A percentile compares a stretch with the other conserved stretches of the same genome.
phyloP scores from a whole-genome alignment of 371 early-diverging fungal genomes.

The Mucor racemosus region DNA sequence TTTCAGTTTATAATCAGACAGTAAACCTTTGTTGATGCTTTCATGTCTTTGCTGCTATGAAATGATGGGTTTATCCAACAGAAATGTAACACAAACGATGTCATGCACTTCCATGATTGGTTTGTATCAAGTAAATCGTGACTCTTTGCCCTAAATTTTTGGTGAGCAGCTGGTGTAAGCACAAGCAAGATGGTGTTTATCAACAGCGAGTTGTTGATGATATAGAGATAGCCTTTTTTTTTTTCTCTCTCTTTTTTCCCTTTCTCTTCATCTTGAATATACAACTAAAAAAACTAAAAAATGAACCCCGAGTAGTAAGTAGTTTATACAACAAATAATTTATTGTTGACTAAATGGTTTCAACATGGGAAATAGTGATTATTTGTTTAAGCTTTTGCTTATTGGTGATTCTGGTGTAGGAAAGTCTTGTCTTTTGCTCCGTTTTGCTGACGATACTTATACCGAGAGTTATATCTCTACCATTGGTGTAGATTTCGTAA shows the following conservation, averaged over 20 bases:
- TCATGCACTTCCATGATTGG: constrained; percentile 3
- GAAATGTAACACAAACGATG: constrained; percentile 8
- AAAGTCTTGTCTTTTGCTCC: constrained; percentile 97
- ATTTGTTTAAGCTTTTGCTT: constrained; percentile 98
- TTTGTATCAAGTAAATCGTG: background rate
- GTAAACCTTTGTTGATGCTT: background rate
- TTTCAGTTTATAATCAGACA: background rate
- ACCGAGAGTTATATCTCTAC: constrained; percentile 98
- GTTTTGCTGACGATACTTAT: constrained; percentile 99
- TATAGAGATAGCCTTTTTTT: background rate
- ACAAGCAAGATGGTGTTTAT: constrained; percentile 9
- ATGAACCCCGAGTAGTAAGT: constrained; percentile 54
- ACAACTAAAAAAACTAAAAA: constrained; percentile 11
- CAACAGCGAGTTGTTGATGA: background rate
- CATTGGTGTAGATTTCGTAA: constrained; percentile 97
- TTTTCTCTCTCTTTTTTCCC: background rate
- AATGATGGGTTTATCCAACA: constrained; percentile 9
- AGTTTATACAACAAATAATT: background rate
- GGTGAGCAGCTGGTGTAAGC: constrained; percentile 5
- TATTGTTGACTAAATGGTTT: background rate
- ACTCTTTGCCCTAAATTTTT: constrained; percentile 10
- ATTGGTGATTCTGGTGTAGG: constrained; percentile 99
- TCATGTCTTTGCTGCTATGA: background rate
- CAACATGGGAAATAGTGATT: constrained; percentile 69
- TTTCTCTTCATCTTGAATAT: constrained; percentile 3